Evolutionary conservation across 192 early-diverging fungal species (phyloP).

Genomic region (Mortierella hygrophila): DNA sequence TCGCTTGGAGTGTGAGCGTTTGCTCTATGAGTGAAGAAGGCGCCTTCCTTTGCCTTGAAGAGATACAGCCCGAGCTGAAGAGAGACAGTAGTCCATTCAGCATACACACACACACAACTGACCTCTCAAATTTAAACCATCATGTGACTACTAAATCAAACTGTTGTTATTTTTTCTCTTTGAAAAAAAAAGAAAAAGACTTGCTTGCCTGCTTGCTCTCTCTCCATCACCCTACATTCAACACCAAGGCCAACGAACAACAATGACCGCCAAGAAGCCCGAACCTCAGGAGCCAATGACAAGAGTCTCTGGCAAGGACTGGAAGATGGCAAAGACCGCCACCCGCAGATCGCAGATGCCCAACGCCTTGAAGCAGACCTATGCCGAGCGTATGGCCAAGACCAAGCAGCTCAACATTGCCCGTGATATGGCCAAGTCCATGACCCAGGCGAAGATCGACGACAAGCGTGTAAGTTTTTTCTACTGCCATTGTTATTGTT

Average conservation of each 20-base stretch:
- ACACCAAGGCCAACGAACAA: background rate
- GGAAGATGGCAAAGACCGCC: constrained; percentile 58
- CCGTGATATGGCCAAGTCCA: constrained; percentile 40
- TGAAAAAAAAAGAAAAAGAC: background rate
- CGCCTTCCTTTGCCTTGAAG: too few species aligned
- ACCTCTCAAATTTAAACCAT: too few species aligned
- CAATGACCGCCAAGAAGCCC: constrained; percentile 52
- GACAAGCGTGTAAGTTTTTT: constrained; percentile 47
- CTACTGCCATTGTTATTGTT: background rate
- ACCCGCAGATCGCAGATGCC: constrained; percentile 57
- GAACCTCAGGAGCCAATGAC: constrained; percentile 72
- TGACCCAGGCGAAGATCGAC: constrained; percentile 57
- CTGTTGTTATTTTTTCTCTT: background rate
- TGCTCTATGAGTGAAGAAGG: too few species aligned
- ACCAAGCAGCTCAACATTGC: constrained; percentile 53
- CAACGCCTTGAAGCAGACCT: constrained; percentile 49
- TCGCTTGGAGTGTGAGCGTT: too few species aligned
- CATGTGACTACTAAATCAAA: too few species aligned
- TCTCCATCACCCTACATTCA: background rate
- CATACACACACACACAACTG: too few species aligned
- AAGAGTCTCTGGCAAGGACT: constrained; percentile 76
- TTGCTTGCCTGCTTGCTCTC: background rate
- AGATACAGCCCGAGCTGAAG: too few species aligned
- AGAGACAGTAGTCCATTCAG: too few species aligned
- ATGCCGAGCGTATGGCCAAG: constrained; percentile 47